Base-by-base conservation (phyloP, 495 filamentous ascomycete species). In the Pyronema domesticum region DNA sequence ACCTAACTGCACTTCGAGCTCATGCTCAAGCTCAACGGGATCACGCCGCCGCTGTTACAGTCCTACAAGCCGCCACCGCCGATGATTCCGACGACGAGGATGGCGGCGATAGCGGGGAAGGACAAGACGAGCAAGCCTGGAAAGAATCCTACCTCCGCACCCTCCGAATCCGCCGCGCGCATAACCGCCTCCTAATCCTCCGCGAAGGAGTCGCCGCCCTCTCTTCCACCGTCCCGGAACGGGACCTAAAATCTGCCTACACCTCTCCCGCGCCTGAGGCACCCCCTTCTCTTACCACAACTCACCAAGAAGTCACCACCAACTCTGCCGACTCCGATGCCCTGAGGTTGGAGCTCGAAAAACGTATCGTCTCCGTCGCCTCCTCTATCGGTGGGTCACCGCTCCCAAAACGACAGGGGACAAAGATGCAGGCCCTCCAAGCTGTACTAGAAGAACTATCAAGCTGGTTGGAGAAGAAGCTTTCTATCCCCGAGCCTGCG, bases 121-220 rank as follows among this genome's bases (percentile, higher is more conserved):
- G 19, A 18, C 37, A 46, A 6, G 35, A 23, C 35, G 49, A 46
- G 14, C 48, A 56, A 18, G 52, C 45, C 9, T 64, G 62, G 62
- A 55, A 45, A 7, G 53, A 60, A n/a, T 54, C 55, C 10, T 64
- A 64, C 17, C 37, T 63, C n/a, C 54, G 53, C 17, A 55, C 55
- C 19, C 35, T 64, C 6, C 57, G 56, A 17, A 37, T 64, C 33
- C 52, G 48, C 15, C 51, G 61, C 13, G 61, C 64, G 35, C 40
- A 54, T 30, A 56, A 57, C 7, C 57, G 61, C 7, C 45, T 64
- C 7, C 46, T 52, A 44, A 45, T 64, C 7, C 55, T 64, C 18
- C 56, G 61, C 43, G 55, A 64, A 17, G 64, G 63, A 18, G 36
- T 64, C 2, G 58, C 55, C 0, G 59, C 62, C 5, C 35, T 64